Evolutionary conservation across 306 rosid species (phyloP), one percentile per base, ranked within the genome.

Genomic region (Vicia villosa): DNA sequence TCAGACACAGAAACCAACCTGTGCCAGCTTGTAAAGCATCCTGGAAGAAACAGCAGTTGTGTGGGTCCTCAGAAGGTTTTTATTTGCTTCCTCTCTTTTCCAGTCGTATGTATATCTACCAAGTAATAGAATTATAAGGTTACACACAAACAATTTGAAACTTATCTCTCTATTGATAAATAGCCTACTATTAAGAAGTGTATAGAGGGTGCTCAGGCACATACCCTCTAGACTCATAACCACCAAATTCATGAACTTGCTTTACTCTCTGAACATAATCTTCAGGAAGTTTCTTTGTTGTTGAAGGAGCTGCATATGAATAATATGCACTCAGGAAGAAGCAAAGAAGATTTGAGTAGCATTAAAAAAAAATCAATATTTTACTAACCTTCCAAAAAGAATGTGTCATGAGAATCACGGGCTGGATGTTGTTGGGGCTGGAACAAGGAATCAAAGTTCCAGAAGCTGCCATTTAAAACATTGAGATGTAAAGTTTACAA

Each of bases 391-490:
- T 74, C 74, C 74, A 94, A 68, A 82, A 91, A 94, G 83, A 94
- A 94, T 1, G 96, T 94, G 75, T 91, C 99, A 28, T 94, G 99
- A 7, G 99, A 83, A 87, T 91, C 99, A 54, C 99, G 95, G 15
- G 99, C 99, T 43, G 99, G 99, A 70, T 94, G 99, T 55, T 94
- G 99, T 76, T 94, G 99, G 12, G 99, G 97, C 83, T 94, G 99
- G 95, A 94, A 94, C 80, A 94, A 88, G 1, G 88, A 82, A 66
- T 91, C 99, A 42, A 91, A 94, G 79, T 94, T 94, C 97, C 97
- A 94, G 84, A 91, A 88, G 85, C 99, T 94, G 87, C 57, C 78
- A 60, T 58, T 58, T 77, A 66, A 70, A 66, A 21, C 73, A 71
- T 51, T 70, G 32, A 56, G 66, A 54, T n/a, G 74, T 55, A 12